A percentile compares a stretch with the other conserved stretches of the same genome.
Conservation (phyloP, 2,329 filamentous ascomycete species). For the Geosmithia flava region DNA sequence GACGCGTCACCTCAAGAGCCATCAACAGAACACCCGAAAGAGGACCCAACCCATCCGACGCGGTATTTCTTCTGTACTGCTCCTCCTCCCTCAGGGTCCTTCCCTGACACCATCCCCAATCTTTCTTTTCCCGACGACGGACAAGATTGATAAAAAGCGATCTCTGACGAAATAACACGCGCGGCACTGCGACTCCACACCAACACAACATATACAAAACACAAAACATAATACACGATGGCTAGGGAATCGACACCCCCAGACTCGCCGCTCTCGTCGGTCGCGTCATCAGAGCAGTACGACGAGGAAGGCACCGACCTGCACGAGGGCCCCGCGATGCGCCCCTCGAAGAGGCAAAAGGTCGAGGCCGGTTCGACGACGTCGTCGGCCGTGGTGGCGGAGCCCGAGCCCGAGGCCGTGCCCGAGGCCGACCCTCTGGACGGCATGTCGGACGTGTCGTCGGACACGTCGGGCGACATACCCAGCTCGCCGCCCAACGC, state of each 20-base stretch:
- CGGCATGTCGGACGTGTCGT: constrained; percentile 63
- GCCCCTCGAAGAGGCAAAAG: constrained; percentile 35
- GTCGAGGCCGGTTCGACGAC: constrained; percentile 29
- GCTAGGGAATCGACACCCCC: constrained; percentile 22
- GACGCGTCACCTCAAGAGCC: background rate
- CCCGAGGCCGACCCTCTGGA: constrained; percentile 41
- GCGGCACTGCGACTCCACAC: background rate
- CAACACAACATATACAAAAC: background rate
- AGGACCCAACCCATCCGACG: no score
- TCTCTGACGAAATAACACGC: background rate
- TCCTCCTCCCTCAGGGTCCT: no score
- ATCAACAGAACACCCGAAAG: background rate
- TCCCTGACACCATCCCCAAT: background rate
- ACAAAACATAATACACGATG: constrained; percentile 11
- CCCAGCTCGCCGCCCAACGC: constrained; percentile 58
- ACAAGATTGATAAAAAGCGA: background rate
- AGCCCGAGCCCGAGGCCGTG: constrained; percentile 30
- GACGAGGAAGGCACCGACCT: constrained; percentile 27
- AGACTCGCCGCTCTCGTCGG: constrained; percentile 35
- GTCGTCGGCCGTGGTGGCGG: constrained; percentile 28
- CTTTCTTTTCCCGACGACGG: background rate
- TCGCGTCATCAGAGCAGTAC: constrained; percentile 31
- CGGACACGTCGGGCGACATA: constrained; percentile 79
- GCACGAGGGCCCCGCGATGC: constrained; percentile 22
- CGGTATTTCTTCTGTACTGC: background rate